phyloP scores from a whole-genome alignment of 805 yeast species.

The Candida tibetensis region DNA sequence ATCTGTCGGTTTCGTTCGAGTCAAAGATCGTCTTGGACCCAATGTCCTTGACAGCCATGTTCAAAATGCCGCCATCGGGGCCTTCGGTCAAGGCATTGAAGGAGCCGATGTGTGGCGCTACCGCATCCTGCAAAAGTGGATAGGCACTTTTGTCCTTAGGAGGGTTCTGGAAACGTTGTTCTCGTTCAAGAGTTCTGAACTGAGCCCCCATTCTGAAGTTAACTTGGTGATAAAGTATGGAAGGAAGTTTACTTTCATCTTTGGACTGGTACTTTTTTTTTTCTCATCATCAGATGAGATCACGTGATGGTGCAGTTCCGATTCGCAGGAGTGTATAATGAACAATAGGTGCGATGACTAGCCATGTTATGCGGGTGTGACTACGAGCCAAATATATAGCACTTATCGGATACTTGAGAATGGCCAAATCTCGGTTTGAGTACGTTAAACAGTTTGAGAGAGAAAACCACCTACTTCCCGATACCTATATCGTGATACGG shows the following conservation, averaged over 20 bases:
- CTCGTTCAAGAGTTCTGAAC: constrained; percentile 85
- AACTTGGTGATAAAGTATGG: neutral
- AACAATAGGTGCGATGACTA: too few relatives aligned
- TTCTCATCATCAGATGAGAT: constrained; percentile 4
- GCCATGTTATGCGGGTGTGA: too few relatives aligned
- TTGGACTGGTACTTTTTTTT: constrained; percentile 6
- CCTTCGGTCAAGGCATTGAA: constrained; percentile 94
- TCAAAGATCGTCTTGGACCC: constrained; percentile 86
- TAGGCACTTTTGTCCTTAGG: constrained; percentile 81
- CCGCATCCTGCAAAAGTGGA: constrained; percentile 84
- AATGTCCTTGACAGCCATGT: constrained; percentile 82
- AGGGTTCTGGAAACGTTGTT: constrained; percentile 79
- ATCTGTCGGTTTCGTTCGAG: constrained; percentile 59
- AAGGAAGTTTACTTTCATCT: neutral
- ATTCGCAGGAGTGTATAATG: constrained; percentile 2
- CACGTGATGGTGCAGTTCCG: constrained; percentile 7
- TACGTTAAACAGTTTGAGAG: constrained; percentile 82
- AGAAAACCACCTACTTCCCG: constrained; percentile 69
- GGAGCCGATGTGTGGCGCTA: constrained; percentile 92
- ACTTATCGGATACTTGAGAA: too few relatives aligned
- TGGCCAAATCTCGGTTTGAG: constrained; percentile 87
- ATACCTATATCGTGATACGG: constrained; percentile 77
- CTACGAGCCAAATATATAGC: too few relatives aligned
- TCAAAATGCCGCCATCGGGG: constrained; percentile 77
- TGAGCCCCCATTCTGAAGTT: constrained; percentile 49